A percentile compares a stretch with the other conserved stretches of the same genome.
Evolutionary conservation across 163 green algal genomes (phyloP).

Genomic region (Chlamydomonas reinhardtii): DNA sequence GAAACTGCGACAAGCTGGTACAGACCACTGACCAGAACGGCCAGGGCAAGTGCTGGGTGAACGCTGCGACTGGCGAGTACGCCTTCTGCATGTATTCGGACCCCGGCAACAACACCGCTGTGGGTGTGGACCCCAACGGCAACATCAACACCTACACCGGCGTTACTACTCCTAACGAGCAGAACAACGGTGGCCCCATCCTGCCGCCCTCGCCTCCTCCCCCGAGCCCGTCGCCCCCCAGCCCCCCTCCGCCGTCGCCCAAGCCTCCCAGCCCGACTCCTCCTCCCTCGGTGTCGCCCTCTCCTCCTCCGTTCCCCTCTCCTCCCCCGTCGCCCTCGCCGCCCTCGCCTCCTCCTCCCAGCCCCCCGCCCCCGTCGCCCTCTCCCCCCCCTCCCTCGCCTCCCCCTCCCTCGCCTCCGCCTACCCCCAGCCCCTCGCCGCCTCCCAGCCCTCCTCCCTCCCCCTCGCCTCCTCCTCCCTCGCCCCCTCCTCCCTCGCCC

Average conservation of each 20-base stretch:
- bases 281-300: too few relatives aligned
- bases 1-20: background rate
- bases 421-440: too few relatives aligned
- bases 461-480: too few relatives aligned
- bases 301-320: background rate
- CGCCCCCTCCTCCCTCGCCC: background rate
- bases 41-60: background rate
- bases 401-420: background rate
- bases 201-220: background rate
- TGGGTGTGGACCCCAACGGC: constrained; percentile 13
- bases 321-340: too few relatives aligned
- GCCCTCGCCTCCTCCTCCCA: background rate
- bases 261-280: too few relatives aligned
- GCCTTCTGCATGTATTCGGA: constrained; percentile 36
- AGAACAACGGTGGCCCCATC: background rate
- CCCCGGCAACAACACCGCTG: background rate
- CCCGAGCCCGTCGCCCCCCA: too few relatives aligned
- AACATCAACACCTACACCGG: constrained; percentile 26
- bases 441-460: background rate
- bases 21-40: background rate
- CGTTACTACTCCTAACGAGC: constrained; percentile 6
- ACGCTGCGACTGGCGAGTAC: background rate
- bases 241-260: too few relatives aligned
- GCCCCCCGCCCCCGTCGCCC: too few relatives aligned
- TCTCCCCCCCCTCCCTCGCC: background rate